These are phyloP conservation scores for Backusella macrospora DNA, from an alignment of 192 early-diverging fungal genomes.

Conservation along the genomic window DNA sequence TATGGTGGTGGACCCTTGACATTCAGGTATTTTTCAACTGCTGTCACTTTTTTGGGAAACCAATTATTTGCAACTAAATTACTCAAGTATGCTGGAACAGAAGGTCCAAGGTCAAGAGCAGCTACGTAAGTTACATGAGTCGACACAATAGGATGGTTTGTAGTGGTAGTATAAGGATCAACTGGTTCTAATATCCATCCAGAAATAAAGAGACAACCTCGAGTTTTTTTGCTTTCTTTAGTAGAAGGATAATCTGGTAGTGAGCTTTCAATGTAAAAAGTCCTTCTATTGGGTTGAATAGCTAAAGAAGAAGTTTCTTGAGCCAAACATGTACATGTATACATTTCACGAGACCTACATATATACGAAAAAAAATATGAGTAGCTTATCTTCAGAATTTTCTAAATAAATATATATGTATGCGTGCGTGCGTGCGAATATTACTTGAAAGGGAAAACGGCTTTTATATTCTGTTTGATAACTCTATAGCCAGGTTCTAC, in stretches of 20 bases:
- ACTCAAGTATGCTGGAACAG: constrained; percentile 50
- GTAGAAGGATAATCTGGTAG: constrained; percentile 23
- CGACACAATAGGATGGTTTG: constrained; percentile 56
- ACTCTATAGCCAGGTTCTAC: constrained; percentile 46
- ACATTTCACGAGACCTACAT: constrained; percentile 48
- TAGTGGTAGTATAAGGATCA: constrained; percentile 54
- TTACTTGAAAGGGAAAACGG: constrained; percentile 54
- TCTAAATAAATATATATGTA: not conserved
- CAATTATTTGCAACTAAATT: constrained; percentile 44
- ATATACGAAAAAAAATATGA: not conserved
- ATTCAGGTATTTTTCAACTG: constrained; percentile 49
- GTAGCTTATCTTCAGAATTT: not conserved
- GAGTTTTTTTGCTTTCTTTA: constrained; percentile 14
- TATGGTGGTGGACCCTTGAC: constrained; percentile 45
- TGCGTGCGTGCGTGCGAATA: not conserved
- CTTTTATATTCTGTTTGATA: constrained; percentile 45
- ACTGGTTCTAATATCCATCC: constrained; percentile 58
- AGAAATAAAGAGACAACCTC: constrained; percentile 46
- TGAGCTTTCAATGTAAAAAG: constrained; percentile 37
- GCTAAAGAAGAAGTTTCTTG: constrained; percentile 16
- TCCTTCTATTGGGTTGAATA: constrained; percentile 25
- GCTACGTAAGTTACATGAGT: constrained; percentile 52
- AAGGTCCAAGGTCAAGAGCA: constrained; percentile 49
- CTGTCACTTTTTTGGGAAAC: constrained; percentile 46
- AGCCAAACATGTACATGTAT: constrained; percentile 41